A percentile compares a stretch with the other conserved stretches of the same genome.
Conservation (phyloP, 2,329 filamentous ascomycete species). For the Ilyonectria mors-panacis region DNA sequence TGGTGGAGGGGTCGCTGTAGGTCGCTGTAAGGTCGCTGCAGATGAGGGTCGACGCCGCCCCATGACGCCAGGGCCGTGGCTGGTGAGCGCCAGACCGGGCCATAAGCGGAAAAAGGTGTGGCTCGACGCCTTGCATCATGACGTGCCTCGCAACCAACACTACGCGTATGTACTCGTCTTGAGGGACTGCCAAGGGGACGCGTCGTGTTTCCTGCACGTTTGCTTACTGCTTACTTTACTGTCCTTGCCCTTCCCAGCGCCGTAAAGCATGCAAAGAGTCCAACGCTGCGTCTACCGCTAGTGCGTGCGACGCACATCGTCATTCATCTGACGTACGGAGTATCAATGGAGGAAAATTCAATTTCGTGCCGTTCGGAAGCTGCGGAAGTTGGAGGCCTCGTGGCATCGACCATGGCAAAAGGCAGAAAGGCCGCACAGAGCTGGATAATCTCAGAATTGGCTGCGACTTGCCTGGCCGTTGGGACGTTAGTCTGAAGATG, state of each 20-base stretch:
- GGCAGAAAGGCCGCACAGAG: neutral
- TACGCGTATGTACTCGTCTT: neutral
- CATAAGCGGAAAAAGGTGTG: neutral
- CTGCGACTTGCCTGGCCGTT: neutral
- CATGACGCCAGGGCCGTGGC: conserved; percentile 31
- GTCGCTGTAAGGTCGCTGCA: neutral
- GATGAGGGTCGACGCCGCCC: neutral
- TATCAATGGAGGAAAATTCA: neutral
- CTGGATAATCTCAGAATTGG: conserved; percentile 4
- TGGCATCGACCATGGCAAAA: neutral
- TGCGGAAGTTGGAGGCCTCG: conserved; percentile 13
- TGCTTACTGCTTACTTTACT: neutral
- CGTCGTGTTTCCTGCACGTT: neutral
- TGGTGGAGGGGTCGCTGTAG: conserved; percentile 22
- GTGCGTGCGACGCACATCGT: conserved; percentile 17
- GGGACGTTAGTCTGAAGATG: neutral
- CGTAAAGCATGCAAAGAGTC: neutral
- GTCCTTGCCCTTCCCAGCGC: neutral
- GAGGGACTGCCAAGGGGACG: neutral
- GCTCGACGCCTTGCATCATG: conserved; percentile 6
- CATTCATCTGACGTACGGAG: conserved; percentile 1
- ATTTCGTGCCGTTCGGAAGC: conserved; percentile 19
- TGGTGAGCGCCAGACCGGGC: conserved; percentile 15
- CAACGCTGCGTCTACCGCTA: neutral
- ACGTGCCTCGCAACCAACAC: neutral